Evolutionary conservation across 1,284 basidiomycete species (phyloP).

Genomic region (Trichosporon sp.): DNA sequence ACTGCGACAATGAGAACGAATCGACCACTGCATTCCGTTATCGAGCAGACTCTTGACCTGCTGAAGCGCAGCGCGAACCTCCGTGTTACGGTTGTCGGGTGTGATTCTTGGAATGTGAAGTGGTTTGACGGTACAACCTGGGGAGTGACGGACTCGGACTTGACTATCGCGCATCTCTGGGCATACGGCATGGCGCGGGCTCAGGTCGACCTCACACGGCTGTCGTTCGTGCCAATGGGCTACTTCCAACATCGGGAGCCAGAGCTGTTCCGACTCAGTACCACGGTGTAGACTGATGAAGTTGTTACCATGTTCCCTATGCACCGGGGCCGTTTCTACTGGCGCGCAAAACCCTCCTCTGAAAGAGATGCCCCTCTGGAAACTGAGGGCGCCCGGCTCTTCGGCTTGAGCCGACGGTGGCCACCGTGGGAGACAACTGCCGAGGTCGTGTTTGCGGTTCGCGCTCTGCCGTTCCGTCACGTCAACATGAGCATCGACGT

Average conservation of each 20-base stretch:
- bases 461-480: no score
- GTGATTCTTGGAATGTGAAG: neutral
- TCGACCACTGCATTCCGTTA: neutral
- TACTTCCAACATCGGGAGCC: neutral
- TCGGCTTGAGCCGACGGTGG: no score
- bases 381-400: no score
- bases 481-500: neutral
- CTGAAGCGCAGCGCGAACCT: neutral
- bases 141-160: neutral
- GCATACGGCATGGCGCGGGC: neutral
- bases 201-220: neutral
- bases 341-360: no score
- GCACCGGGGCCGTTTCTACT: no score
- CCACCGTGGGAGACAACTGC: no score
- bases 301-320: no score
- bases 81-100: neutral
- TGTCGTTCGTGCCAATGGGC: neutral
- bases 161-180: neutral
- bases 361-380: no score
- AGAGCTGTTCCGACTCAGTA: neutral
- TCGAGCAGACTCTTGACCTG: neutral
- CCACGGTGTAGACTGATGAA: neutral
- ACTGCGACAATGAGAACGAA: neutral
- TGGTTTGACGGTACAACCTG: neutral
- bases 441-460: no score